Conservation (phyloP, 148 eudicot genomes). For the Polygonum maritimum region DNA sequence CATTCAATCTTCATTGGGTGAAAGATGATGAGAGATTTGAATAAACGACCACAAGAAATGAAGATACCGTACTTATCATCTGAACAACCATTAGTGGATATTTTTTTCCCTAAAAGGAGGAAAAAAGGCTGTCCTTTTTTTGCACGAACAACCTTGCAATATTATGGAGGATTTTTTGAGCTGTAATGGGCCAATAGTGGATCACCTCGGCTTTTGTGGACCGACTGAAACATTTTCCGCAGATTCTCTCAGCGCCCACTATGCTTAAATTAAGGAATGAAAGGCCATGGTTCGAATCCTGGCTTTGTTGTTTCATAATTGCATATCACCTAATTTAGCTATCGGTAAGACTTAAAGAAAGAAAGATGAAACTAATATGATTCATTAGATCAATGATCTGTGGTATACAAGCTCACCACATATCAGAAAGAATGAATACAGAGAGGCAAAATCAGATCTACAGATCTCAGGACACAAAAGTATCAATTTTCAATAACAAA, state of each 20-base stretch:
- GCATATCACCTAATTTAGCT: background rate
- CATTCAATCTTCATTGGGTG: background rate
- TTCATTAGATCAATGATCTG: background rate
- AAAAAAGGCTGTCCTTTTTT: background rate
- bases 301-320: too few relatives aligned
- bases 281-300: too few relatives aligned
- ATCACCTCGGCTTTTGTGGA: background rate
- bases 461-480: background rate
- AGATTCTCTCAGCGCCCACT: constrained; percentile 1
- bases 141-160: background rate
- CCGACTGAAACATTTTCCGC: background rate
- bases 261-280: background rate
- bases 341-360: background rate
- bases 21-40: background rate
- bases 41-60: background rate
- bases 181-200: background rate
- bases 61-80: background rate
- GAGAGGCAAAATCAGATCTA: background rate
- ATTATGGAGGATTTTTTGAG: background rate
- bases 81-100: background rate
- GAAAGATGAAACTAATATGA: background rate
- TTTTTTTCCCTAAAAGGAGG: background rate
- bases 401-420: background rate
- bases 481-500: background rate
- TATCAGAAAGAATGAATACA: background rate